A percentile compares a stretch with the other conserved stretches of the same genome.
Evolutionary conservation across 257 asterid species (phyloP).

Genomic region (Voacanga thouarsii): DNA sequence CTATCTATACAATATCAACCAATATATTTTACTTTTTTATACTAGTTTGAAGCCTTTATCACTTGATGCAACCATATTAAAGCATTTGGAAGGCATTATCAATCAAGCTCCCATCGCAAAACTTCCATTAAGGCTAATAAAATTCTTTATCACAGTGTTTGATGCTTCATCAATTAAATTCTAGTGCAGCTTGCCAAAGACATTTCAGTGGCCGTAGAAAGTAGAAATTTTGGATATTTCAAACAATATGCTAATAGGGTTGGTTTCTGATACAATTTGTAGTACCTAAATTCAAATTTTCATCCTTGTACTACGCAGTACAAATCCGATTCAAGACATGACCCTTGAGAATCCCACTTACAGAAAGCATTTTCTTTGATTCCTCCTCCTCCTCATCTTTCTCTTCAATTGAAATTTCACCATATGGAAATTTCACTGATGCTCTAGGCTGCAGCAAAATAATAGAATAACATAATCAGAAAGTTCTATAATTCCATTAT

Average conservation of each 20-base stretch:
- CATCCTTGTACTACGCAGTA: slow-evolving; percentile 74
- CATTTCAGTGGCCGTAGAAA: slow-evolving; percentile 20
- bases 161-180: slow-evolving; percentile 26
- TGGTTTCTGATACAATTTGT: no score
- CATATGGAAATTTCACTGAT: slow-evolving; percentile 70
- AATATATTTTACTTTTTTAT: no score
- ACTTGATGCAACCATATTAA: no score
- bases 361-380: slow-evolving; percentile 45
- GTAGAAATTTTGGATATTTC: slow-evolving; percentile 30
- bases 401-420: slow-evolving; percentile 78
- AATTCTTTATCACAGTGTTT: not conserved
- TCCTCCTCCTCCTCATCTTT: slow-evolving; percentile 70
- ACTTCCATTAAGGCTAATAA: no score
- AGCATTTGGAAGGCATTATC: no score
- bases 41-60: no score
- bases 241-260: slow-evolving; percentile 24
- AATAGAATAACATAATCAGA: not conserved
- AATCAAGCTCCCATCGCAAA: no score
- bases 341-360: slow-evolving; percentile 59
- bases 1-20: no score
- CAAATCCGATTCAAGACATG: slow-evolving; percentile 60
- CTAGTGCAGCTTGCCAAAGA: slow-evolving; percentile 28
- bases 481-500: slow-evolving; percentile 1
- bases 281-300: slow-evolving; percentile 62
- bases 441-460: slow-evolving; percentile 70